Evolutionary conservation across 768 basidiomycete genomes (phyloP), one percentile per base, ranked within the genome.

Genomic region (Gloeostereum incarnatum): DNA sequence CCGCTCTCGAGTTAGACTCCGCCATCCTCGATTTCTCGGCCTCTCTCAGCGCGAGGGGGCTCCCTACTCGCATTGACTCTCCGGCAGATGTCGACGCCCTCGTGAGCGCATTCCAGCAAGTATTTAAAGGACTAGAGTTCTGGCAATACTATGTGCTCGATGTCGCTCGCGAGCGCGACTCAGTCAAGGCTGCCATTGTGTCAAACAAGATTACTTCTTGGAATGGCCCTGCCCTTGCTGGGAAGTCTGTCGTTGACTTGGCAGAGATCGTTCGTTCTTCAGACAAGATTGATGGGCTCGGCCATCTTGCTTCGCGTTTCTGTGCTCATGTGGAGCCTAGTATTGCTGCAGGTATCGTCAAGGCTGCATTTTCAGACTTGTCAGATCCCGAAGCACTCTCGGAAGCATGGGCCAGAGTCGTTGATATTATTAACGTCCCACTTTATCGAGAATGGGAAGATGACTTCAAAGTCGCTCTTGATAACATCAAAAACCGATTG

Each of bases 81-180:
- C 61, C 75, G 35, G 48, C 61, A 29, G 94, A 99, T 52, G 58
- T 99, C 39, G 68, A 80, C 38, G 51, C 53, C 3, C 66, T 99
- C 43, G 66, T 85, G 31, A 49, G 54, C 14, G 81, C 80, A 17
- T 77, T 98, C 45, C 54, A 70, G 29, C 57, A 68, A 7, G 65
- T 71, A 19, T 49, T 91, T 44, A 73, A 81, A 42, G 64, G 61
- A 2, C 75, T 83, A 36, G 69, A 87, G 18, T 59, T 98, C 16
- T 99, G 90, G 89, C 84, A 98, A 51, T 99, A 81, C 64, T 99
- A 98, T 55, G 84, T 93, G 14, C 66, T 98, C 35, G 81, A 97
- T 51, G 68, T 77, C 8, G 61, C 64, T 26, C 59, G 66, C 18
- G 87, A 93, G 56, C 76, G 71, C 46, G 65, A 63, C 10, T 62